These are phyloP conservation scores for Ensete glaucum DNA, from an alignment of 176 grass and related monocot species.

Conservation along the genomic window DNA sequence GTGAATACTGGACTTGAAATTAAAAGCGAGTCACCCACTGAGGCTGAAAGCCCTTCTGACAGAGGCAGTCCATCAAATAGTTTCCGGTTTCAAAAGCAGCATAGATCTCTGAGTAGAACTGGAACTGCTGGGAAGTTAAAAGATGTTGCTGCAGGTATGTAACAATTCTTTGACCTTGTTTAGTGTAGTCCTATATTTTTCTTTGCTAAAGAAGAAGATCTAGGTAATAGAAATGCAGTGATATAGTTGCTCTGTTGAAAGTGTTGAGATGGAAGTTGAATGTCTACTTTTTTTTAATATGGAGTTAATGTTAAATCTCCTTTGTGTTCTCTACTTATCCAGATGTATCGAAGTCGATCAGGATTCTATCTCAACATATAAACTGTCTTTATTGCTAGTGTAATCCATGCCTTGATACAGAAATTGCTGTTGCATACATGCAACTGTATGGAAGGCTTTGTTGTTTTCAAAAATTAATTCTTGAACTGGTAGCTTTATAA, in stretches of 20 bases:
- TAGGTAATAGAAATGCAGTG: not conserved
- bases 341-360: not conserved
- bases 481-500: too few species aligned
- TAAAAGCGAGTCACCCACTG: slow-evolving; percentile 27
- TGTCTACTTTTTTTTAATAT: not conserved
- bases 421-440: too few species aligned
- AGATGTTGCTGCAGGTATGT: slow-evolving; percentile 25
- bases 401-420: too few species aligned
- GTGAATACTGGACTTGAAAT: slow-evolving; percentile 26
- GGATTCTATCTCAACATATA: not conserved
- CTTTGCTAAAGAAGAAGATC: not conserved
- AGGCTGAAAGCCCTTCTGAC: slow-evolving; percentile 20
- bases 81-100: slow-evolving; percentile 16
- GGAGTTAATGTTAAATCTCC: not conserved
- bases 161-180: not conserved
- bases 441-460: too few species aligned
- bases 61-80: slow-evolving; percentile 17
- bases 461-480: too few species aligned
- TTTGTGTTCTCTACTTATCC: not conserved
- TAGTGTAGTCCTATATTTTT: not conserved
- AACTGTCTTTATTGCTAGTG: not conserved
- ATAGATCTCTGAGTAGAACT: slow-evolving; percentile 33
- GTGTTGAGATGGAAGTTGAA: not conserved
- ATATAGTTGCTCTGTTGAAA: not conserved
- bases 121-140: slow-evolving; percentile 28